Percentiles rank a stretch among this genome's conserved stretches.
Conservation (phyloP, 1,284 basidiomycete species). For the Entoloma clypeatum region DNA sequence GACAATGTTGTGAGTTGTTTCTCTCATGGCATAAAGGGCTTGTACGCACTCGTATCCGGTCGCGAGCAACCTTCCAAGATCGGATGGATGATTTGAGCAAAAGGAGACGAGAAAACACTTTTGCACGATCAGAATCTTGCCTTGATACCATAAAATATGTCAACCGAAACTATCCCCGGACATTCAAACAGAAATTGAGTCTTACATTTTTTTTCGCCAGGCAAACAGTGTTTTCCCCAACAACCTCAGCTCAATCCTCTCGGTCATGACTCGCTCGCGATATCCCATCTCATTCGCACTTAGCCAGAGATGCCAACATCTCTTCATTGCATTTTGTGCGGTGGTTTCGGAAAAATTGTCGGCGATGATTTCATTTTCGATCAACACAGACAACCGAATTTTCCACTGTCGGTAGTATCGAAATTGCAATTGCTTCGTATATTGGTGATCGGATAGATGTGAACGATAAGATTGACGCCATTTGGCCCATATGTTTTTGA, state of each 20-base stretch:
- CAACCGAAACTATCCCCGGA: not conserved
- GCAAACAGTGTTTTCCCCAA: constrained; percentile 41
- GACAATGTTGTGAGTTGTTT: constrained; percentile 1
- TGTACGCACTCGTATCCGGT: constrained; percentile 47
- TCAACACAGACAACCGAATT: constrained; percentile 34
- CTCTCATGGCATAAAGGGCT: constrained; percentile 3
- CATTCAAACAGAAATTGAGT: constrained; percentile 5
- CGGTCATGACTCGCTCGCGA: constrained; percentile 41
- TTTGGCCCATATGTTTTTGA: constrained; percentile 52
- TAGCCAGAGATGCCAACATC: constrained; percentile 56
- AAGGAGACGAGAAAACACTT: constrained; percentile 38
- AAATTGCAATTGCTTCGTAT: constrained; percentile 38
- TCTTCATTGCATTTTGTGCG: constrained; percentile 34
- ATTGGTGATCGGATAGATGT: constrained; percentile 46
- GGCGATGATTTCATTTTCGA: constrained; percentile 44
- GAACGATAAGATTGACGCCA: constrained; percentile 58
- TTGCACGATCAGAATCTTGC: constrained; percentile 40
- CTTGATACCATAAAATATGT: constrained; percentile 29
- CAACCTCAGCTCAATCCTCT: constrained; percentile 44
- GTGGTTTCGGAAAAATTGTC: constrained; percentile 39
- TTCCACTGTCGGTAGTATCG: constrained; percentile 53
- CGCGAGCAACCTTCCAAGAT: constrained; percentile 53
- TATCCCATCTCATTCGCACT: constrained; percentile 38
- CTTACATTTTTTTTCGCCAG: constrained; percentile 60
- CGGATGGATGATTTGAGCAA: constrained; percentile 44